Evolutionary conservation across 148 eudicot genomes (phyloP), one percentile per base, ranked within the genome.

Genomic region (Agrostemma githago): DNA sequence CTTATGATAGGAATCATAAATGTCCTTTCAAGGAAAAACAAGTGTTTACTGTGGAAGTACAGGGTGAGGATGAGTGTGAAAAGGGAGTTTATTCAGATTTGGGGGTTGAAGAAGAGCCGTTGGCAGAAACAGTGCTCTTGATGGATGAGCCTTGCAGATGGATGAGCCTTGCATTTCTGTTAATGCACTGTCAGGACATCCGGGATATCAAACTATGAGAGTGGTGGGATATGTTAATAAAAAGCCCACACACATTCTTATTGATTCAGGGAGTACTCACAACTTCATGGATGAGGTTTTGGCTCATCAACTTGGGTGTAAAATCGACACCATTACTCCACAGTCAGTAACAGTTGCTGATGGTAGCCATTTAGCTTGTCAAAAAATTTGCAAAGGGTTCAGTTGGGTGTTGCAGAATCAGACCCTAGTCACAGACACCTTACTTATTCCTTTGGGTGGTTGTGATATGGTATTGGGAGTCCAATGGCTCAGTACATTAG

Each of bases 381-480:
- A 69, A 2, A 12, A 44, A 8, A 19, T 19, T 2, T 44, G 58
- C 7, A 19, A 0, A 5, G 40, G 6, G 8, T 69, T 68, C 46
- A 6, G 6, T 2, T 68, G 71, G 71, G 20, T 7, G n/a, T 2
- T 68, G 56, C 34, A 63, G 11, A 15, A 63, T 8, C 11, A 5
- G 1, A 11, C 15, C 8, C 12, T 65, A 4, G 9, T 37, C 0
- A 9, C 15, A 15, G 72, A 69, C 8, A 4, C 20, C 5, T 9
- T 69, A 3, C 8, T 69, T 6, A 69, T 69, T 19, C 20, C 58
- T 8, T 69, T 69, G n/a, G 39, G 72, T 8, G 15, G 72, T 6
- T 69, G 72, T 69, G 72, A 69, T 19, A 46, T 19, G 38, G 72
- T 69, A 2, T 4, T 69, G 15, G 72, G 72, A 15, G 15, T 69